phyloP scores from a whole-genome alignment of 345 rosid genomes.

The Eucalyptus cloeziana region DNA sequence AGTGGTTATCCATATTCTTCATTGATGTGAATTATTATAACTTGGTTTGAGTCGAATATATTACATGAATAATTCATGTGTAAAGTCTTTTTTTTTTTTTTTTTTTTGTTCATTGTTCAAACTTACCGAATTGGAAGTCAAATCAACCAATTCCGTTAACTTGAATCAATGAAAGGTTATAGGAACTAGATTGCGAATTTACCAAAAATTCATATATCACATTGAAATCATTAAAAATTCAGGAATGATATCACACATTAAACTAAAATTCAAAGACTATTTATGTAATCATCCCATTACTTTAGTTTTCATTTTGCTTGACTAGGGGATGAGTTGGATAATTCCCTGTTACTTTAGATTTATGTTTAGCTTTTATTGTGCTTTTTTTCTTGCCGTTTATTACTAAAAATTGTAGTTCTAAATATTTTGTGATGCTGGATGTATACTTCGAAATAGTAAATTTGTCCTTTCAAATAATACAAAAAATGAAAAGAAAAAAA shows the following conservation, averaged over 20 bases:
- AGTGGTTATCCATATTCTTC: background rate
- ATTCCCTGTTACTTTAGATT: too few species aligned
- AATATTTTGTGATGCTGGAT: background rate
- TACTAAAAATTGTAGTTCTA: background rate
- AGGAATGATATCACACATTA: accelerated
- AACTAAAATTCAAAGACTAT: background rate
- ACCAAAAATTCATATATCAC: background rate
- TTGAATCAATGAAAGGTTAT: background rate
- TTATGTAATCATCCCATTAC: too few species aligned
- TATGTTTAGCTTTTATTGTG: background rate
- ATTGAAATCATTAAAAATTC: background rate
- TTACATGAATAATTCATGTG: background rate
- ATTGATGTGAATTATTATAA: background rate
- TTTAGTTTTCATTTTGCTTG: background rate
- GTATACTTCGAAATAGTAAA: background rate
- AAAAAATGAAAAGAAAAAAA: too few species aligned
- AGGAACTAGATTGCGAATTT: background rate
- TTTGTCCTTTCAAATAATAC: background rate
- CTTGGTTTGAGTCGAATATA: background rate
- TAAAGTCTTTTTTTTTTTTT: too few species aligned
- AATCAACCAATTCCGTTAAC: background rate
- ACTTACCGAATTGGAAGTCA: background rate
- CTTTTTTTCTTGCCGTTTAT: accelerated
- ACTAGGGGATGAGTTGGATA: background rate
- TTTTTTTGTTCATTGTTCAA: background rate